phyloP scores from a whole-genome alignment of 225 moss, liverwort and hornwort species.

The Marchantia paleacea region DNA sequence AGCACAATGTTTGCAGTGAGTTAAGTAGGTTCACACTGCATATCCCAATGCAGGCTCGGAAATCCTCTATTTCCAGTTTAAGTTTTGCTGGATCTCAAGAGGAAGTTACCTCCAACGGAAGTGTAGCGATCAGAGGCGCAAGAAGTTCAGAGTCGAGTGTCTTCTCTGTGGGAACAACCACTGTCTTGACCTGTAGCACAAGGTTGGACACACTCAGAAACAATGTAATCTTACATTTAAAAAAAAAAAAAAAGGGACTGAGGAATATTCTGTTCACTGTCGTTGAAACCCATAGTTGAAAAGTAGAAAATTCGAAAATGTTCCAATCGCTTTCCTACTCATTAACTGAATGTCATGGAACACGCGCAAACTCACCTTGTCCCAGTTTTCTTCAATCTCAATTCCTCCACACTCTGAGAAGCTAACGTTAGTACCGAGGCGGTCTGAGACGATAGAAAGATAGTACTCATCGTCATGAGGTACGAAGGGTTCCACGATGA shows the following conservation, averaged over 20 bases:
- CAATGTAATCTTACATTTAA: not conserved
- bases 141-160: conserved; percentile 62
- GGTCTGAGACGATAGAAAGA: conserved; percentile 85
- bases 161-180: conserved; percentile 73
- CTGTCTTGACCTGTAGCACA: conserved; percentile 67
- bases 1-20: not conserved
- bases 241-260: not conserved
- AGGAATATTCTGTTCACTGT: no score
- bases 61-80: no score
- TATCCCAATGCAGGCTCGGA: no score
- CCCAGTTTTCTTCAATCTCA: conserved; percentile 99
- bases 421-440: conserved; percentile 74
- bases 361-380: conserved; percentile 52
- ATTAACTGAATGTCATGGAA: not conserved
- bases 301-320: not conserved
- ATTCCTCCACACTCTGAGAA: conserved; percentile 98
- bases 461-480: conserved; percentile 95
- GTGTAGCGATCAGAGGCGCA: conserved; percentile 85
- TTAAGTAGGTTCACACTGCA: no score
- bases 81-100: not conserved
- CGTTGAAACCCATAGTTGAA: not conserved
- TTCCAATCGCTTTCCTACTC: not conserved
- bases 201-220: not conserved
- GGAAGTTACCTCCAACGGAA: conserved; percentile 69
- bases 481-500: conserved; percentile 97